phyloP scores from a whole-genome alignment of 2,329 filamentous ascomycete genomes.

The Fusarium papillatum region DNA sequence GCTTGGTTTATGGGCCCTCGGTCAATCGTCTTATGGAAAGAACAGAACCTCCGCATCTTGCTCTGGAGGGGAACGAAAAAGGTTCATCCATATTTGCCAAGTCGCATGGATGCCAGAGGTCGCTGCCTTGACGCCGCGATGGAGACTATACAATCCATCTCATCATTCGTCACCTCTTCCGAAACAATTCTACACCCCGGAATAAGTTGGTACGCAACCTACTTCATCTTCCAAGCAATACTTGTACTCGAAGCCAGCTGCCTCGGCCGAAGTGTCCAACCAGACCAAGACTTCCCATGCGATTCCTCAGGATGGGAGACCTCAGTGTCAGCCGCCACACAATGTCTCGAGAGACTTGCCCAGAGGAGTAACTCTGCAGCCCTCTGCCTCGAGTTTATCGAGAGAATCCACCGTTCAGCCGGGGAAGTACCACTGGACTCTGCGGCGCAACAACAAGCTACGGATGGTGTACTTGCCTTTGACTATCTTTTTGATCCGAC shows the following conservation, averaged over 20 bases:
- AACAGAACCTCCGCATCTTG: slow-evolving; percentile 58
- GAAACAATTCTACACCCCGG: slow-evolving; percentile 47
- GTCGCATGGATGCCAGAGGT: slow-evolving; percentile 43
- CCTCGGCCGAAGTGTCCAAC: slow-evolving; percentile 14
- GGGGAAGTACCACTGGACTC: not conserved
- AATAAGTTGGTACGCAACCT: slow-evolving; percentile 57
- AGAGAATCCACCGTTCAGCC: not conserved
- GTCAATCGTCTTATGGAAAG: slow-evolving; percentile 56
- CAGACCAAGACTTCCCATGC: not conserved
- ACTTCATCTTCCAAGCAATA: slow-evolving; percentile 59
- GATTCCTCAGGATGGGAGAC: not conserved
- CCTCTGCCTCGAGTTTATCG: not conserved
- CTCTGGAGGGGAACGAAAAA: slow-evolving; percentile 54
- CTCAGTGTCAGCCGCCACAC: not conserved
- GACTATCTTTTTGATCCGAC: not conserved
- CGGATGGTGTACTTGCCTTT: not conserved
- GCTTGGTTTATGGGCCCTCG: slow-evolving; percentile 52
- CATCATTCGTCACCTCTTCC: slow-evolving; percentile 49
- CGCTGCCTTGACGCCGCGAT: slow-evolving; percentile 55
- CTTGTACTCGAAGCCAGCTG: slow-evolving; percentile 51
- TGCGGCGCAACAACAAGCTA: not conserved
- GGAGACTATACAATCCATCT: slow-evolving; percentile 52
- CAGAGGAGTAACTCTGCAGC: not conserved
- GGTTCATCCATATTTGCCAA: slow-evolving; percentile 47
- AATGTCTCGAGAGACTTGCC: not conserved